phyloP scores from a whole-genome alignment of 768 basidiomycete species.

The Tylopilus cervinicoccineus region DNA sequence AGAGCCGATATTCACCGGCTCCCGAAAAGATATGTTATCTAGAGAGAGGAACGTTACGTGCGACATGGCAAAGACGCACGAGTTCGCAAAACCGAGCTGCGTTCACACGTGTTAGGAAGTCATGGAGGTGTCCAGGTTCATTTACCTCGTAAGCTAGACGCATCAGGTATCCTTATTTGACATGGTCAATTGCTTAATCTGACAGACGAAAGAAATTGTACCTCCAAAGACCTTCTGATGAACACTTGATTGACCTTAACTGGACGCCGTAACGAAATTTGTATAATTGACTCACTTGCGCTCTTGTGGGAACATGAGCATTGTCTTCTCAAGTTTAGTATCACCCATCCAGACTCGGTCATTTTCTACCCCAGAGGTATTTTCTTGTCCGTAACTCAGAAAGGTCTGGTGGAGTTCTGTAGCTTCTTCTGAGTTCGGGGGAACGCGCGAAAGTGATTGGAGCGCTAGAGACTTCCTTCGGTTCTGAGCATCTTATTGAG shows the following conservation, averaged over 20 bases:
- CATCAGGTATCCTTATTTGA: conserved; percentile 47
- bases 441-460: conserved; percentile 64
- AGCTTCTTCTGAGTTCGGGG: conserved; percentile 69
- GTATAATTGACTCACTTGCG: conserved; percentile 56
- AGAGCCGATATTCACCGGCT: conserved; percentile 81
- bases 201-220: conserved; percentile 15
- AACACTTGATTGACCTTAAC: conserved; percentile 40
- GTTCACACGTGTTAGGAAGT: not conserved
- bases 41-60: conserved; percentile 71
- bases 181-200: not conserved
- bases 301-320: conserved; percentile 85
- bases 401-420: conserved; percentile 65
- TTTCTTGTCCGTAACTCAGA: conserved; percentile 51
- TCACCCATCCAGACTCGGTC: conserved; percentile 74
- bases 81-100: conserved; percentile 71
- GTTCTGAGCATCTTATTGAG: conserved; percentile 51
- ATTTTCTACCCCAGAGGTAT: conserved; percentile 20
- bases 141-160: conserved; percentile 68
- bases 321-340: conserved; percentile 61
- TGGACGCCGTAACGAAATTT: not conserved
- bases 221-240: conserved; percentile 86
- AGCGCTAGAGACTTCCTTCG: conserved; percentile 50
- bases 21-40: conserved; percentile 74
- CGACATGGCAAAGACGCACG: conserved; percentile 63
- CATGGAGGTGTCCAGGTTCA: not conserved